Base-by-base conservation (phyloP, 73 alveolate species). In the Paramecium caudatum region DNA sequence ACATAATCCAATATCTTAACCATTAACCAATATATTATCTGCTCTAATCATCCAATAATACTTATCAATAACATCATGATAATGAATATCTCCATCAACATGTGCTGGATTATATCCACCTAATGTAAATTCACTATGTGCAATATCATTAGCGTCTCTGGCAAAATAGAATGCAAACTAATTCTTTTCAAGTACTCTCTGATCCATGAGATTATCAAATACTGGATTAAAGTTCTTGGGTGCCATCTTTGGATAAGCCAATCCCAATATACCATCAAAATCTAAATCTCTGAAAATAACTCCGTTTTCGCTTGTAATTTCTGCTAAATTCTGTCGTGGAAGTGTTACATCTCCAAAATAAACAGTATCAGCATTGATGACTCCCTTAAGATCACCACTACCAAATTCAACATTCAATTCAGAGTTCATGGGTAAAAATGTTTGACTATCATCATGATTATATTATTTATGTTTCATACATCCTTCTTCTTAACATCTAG, bases 221-320 rank as follows among this genome's bases (percentile, higher is more conserved):
- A 90, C 69, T 34, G 96, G 95, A 27, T 63, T 81, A 46, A 46
- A 80, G 12, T 61, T 86, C 86, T 34, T 50, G 1, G 96, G 95
- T 10, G 95, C 94, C 98, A 95, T 93, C 15, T 50, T 50, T 2
- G 96, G 97, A 81, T 46, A 96, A 2, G 95, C 97, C 3, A 96
- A 82, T 15, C 99, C 99, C 32, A 95, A 69, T 27, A 94, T 93
- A 17, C 98, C 98, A 62, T 93, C 81, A 82, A 94, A 91, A n/a
- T 85, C 92, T 15, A 93, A 81, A 16, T 93, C 91, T 47, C 69
- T 82, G 47, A 95, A 94, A 30, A 95, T 91, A 9, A 80, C 92
- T 62, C 98, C 98, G 19, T 80, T 82, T 91, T 91, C 96, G 43
- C 91, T 34, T 21, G 94, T 85, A 45, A 96, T 91, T 70, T 94